phyloP scores from a whole-genome alignment of 805 yeast species.

The Suhomyces sp. region DNA sequence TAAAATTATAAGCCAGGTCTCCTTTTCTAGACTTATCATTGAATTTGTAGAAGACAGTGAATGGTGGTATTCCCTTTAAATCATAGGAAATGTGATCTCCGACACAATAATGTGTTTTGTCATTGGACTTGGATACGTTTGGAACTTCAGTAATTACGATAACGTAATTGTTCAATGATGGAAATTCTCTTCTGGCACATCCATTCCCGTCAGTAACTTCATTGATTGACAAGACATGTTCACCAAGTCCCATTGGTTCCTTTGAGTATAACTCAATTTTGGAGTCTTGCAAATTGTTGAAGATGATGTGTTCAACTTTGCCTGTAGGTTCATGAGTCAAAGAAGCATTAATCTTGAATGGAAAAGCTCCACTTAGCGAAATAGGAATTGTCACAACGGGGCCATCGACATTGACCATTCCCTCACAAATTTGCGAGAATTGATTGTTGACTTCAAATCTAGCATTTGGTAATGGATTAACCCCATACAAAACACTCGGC shows the following conservation, averaged over 20 bases:
- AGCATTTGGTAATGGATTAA: constrained; percentile 63
- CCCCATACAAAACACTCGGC: constrained; percentile 36
- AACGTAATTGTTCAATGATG: constrained; percentile 38
- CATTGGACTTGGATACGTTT: constrained; percentile 44
- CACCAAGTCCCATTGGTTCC: constrained; percentile 63
- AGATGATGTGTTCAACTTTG: constrained; percentile 44
- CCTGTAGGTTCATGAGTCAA: constrained; percentile 63
- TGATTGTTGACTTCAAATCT: constrained; percentile 48
- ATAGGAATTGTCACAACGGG: constrained; percentile 49
- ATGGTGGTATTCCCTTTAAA: constrained; percentile 78
- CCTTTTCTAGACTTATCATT: constrained; percentile 61
- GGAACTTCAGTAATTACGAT: constrained; percentile 79
- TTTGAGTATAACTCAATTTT: constrained; percentile 26
- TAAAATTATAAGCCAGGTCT: constrained; percentile 45
- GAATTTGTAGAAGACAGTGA: constrained; percentile 71
- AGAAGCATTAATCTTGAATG: constrained; percentile 58
- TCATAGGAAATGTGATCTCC: constrained; percentile 85
- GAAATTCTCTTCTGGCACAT: constrained; percentile 52
- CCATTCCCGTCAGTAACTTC: constrained; percentile 68
- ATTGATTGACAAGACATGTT: constrained; percentile 58
- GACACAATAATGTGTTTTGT: constrained; percentile 66
- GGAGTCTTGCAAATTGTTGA: constrained; percentile 42
- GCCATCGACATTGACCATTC: constrained; percentile 17
- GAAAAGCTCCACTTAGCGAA: constrained; percentile 56
- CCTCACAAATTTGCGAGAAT: constrained; percentile 47